These are phyloP conservation scores for Priceomyces haplophilus DNA, from an alignment of 805 yeast genomes.

Conservation along the genomic window DNA sequence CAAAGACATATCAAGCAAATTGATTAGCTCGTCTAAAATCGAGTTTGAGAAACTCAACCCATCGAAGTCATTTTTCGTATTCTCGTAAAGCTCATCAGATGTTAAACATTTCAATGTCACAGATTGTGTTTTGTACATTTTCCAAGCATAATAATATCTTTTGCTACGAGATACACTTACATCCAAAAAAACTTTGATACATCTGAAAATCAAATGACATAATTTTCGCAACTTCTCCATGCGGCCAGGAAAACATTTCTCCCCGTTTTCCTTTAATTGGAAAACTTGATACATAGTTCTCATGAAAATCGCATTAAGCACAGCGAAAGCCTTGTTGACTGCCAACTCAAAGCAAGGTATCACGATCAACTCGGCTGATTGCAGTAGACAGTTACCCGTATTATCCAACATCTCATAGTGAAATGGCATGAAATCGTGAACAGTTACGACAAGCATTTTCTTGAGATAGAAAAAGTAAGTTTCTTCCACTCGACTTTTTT, in stretches of 20 bases:
- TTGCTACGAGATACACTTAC: conserved; percentile 13
- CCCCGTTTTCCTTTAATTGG: not conserved
- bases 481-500: conserved; percentile 17
- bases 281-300: conserved; percentile 7
- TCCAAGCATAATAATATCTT: conserved; percentile 31
- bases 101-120: conserved; percentile 4
- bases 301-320: conserved; percentile 6
- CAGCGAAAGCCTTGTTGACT: conserved; percentile 16
- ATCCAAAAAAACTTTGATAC: conserved; percentile 11
- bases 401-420: conserved; percentile 14
- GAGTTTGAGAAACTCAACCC: conserved; percentile 11
- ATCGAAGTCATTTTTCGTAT: conserved; percentile 6
- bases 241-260: conserved; percentile 5
- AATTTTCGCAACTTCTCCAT: conserved; percentile 7
- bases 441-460: conserved; percentile 19
- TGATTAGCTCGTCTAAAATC: conserved; percentile 20
- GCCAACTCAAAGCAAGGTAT: conserved; percentile 18
- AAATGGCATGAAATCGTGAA: conserved; percentile 20
- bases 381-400: conserved; percentile 7
- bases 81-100: conserved; percentile 7
- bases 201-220: conserved; percentile 9
- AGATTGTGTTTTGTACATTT: conserved; percentile 17
- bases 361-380: conserved; percentile 17
- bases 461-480: conserved; percentile 26
- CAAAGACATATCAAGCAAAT: conserved; percentile 19